Evolutionary conservation across 257 asterid species (phyloP).

Genomic region (Rubia yunnanensis): DNA sequence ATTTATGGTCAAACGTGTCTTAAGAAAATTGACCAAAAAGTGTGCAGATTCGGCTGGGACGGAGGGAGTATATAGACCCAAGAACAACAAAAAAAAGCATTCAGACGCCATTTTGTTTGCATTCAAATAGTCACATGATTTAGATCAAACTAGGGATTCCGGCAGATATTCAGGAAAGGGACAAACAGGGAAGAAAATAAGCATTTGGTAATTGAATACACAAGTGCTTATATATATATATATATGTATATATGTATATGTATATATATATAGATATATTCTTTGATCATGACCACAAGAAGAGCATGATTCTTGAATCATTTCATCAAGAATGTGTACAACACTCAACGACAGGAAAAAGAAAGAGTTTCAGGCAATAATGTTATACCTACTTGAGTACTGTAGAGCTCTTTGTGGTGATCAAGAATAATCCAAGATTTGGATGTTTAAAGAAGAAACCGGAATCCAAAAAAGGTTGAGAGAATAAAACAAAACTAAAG

Average conservation of each 20-base stretch:
- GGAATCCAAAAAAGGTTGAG: constrained; percentile 3
- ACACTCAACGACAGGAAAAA: neutral
- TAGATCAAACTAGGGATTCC: neutral
- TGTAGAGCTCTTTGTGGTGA: constrained; percentile 10
- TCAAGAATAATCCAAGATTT: constrained; percentile 9
- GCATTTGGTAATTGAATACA: no score
- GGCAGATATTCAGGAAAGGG: neutral
- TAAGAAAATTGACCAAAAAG: no score
- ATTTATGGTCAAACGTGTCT: no score
- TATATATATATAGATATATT: no score
- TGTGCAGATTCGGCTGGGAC: no score
- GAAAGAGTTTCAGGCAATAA: neutral
- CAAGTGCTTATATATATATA: no score
- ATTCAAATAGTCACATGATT: neutral
- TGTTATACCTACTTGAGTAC: constrained; percentile 21
- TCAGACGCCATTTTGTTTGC: neutral
- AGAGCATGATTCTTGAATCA: neutral
- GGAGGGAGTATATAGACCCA: neutral
- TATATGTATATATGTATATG: no score
- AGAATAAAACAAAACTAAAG: constrained; percentile 12
- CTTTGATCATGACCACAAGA: neutral
- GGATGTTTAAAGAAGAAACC: constrained; percentile 17
- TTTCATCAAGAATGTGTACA: neutral
- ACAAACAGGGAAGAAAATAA: no score
- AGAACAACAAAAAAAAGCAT: neutral